These are phyloP conservation scores for Chloranthus sessilifolius DNA, from an alignment of 164 flowering plant species.

Conservation along the genomic window DNA sequence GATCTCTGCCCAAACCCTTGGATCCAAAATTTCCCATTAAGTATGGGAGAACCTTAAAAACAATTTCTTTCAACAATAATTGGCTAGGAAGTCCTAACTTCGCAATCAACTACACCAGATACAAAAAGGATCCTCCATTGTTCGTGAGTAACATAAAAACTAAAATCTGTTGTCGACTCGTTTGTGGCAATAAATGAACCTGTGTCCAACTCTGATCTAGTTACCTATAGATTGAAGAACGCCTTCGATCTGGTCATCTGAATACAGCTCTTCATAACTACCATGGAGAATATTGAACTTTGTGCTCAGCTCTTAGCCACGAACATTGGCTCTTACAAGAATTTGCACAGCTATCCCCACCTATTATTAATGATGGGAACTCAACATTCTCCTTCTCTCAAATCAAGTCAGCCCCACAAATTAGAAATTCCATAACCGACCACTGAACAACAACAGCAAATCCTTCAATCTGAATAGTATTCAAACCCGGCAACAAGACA, in stretches of 20 bases:
- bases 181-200: neutral
- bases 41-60: neutral
- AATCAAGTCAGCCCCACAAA: neutral
- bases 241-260: neutral
- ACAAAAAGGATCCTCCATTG: neutral
- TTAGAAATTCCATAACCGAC: neutral
- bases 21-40: neutral
- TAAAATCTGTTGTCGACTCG: neutral
- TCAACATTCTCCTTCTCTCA: neutral
- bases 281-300: neutral
- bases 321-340: neutral
- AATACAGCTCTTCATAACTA: neutral
- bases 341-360: neutral
- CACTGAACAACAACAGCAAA: neutral
- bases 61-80: neutral
- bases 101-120: neutral
- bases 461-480: neutral
- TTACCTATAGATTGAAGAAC: neutral
- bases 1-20: neutral
- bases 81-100: neutral
- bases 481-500: neutral
- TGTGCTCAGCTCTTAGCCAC: neutral
- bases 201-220: neutral
- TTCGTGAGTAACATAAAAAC: neutral
- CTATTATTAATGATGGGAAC: neutral